These are phyloP conservation scores for Jatropha curcas DNA, from an alignment of 345 rosid species.

Conservation along the genomic window DNA sequence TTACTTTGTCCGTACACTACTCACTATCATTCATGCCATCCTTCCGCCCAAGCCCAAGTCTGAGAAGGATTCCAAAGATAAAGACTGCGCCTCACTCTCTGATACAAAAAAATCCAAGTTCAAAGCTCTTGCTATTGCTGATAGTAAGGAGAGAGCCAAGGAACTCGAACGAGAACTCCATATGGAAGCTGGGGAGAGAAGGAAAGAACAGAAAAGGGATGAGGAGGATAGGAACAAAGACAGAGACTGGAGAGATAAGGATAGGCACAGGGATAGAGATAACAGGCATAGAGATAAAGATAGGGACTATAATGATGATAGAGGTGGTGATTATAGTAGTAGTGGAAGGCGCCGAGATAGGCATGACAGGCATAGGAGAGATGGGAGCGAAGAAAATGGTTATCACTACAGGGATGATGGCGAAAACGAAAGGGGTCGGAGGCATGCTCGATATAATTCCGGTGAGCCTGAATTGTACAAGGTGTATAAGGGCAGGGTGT, in stretches of 20 bases:
- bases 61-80: conserved; percentile 30
- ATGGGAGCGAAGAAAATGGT: conserved; percentile 7
- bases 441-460: neutral
- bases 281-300: conserved; percentile 25
- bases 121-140: conserved; percentile 59
- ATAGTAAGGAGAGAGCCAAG: conserved; percentile 66
- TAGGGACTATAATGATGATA: conserved; percentile 6
- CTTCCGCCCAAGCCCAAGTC: conserved; percentile 56
- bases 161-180: conserved; percentile 66
- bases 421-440: conserved; percentile 7
- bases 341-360: conserved; percentile 15
- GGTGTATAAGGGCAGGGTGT: conserved; percentile 78
- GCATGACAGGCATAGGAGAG: conserved; percentile 13
- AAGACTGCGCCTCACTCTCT: neutral
- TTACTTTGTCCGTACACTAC: conserved; percentile 75
- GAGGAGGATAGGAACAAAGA: conserved; percentile 28
- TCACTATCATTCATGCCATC: conserved; percentile 80
- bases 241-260: conserved; percentile 21
- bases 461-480: conserved; percentile 24
- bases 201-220: conserved; percentile 24
- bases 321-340: conserved; percentile 24
- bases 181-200: conserved; percentile 45
- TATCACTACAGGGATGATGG: conserved; percentile 1
- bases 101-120: conserved; percentile 3
- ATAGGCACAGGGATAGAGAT: conserved; percentile 19